A percentile compares a stretch with the other conserved stretches of the same genome.
Conservation (phyloP, 2,329 filamentous ascomycete genomes). For the Hypoxylon rubiginosum region DNA sequence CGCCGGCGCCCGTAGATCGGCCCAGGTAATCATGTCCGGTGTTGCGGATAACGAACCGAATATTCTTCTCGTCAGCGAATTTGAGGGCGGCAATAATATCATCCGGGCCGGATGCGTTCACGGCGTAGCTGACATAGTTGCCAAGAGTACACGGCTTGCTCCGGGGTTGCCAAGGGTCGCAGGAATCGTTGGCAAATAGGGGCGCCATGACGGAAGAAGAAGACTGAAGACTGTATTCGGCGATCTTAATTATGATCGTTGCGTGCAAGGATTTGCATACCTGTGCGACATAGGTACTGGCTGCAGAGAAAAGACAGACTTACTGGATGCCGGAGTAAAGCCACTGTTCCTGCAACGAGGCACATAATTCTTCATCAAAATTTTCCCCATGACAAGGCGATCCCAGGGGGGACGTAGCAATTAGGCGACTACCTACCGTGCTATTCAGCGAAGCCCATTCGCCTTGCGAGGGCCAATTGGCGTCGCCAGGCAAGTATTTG, state of each 20-base stretch:
- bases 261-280: neutral
- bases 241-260: slow-evolving; percentile 7
- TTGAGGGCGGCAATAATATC: slow-evolving; percentile 43
- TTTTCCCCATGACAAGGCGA: slow-evolving; percentile 63
- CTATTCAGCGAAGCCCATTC: slow-evolving; percentile 56
- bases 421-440: slow-evolving; percentile 60
- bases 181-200: slow-evolving; percentile 50
- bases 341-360: slow-evolving; percentile 50
- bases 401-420: slow-evolving; percentile 62
- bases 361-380: slow-evolving; percentile 58
- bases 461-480: slow-evolving; percentile 40
- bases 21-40: slow-evolving; percentile 60
- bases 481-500: slow-evolving; percentile 38
- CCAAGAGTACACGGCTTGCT: slow-evolving; percentile 59
- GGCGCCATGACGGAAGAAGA: slow-evolving; percentile 52
- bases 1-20: slow-evolving; percentile 50
- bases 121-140: slow-evolving; percentile 52
- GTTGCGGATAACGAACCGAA: slow-evolving; percentile 60
- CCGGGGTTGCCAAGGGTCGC: slow-evolving; percentile 57
- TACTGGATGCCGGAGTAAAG: slow-evolving; percentile 44
- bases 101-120: slow-evolving; percentile 38
- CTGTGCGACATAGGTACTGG: neutral
- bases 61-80: slow-evolving; percentile 53
- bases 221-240: slow-evolving; percentile 42
- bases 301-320: slow-evolving; percentile 18